These are phyloP conservation scores for Eucalyptus polybractea DNA, from an alignment of 345 rosid genomes.

Conservation along the genomic window DNA sequence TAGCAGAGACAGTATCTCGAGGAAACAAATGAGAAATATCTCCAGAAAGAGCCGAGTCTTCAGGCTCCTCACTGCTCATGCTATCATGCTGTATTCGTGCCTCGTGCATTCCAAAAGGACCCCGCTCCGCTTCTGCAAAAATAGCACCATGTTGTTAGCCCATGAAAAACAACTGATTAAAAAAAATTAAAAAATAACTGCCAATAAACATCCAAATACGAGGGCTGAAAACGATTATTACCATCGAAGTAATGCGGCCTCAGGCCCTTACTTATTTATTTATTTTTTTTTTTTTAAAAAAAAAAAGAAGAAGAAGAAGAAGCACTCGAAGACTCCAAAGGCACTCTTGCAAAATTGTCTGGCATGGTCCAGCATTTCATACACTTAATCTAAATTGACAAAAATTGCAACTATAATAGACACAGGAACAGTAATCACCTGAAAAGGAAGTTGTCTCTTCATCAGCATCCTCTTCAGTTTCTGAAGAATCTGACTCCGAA, in stretches of 20 bases:
- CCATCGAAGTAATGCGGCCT: background rate
- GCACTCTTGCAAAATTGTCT: background rate
- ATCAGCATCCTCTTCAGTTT: constrained; percentile 73
- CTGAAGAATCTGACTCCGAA: constrained; percentile 61
- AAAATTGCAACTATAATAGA: background rate
- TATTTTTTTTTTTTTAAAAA: background rate
- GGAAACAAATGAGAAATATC: constrained; percentile 37
- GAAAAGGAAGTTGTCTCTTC: constrained; percentile 49
- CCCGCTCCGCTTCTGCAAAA: constrained; percentile 9
- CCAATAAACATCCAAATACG: background rate
- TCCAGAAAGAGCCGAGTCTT: constrained; percentile 64
- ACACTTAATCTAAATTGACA: background rate
- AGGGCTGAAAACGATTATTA: background rate
- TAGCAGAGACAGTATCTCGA: constrained; percentile 23
- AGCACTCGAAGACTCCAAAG: background rate
- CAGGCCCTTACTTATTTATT: background rate
- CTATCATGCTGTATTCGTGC: constrained; percentile 43
- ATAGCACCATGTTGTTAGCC: constrained; percentile 12
- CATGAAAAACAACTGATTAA: background rate
- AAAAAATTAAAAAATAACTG: background rate
- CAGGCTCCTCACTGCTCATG: constrained; percentile 63
- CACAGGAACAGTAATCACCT: constrained; percentile 26
- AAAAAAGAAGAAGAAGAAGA: background rate
- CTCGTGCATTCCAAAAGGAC: constrained; percentile 23
- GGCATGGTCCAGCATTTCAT: background rate